Evolutionary conservation across 352 stramenopile species (phyloP).

Genomic region (Globisporangium okanoganense): DNA sequence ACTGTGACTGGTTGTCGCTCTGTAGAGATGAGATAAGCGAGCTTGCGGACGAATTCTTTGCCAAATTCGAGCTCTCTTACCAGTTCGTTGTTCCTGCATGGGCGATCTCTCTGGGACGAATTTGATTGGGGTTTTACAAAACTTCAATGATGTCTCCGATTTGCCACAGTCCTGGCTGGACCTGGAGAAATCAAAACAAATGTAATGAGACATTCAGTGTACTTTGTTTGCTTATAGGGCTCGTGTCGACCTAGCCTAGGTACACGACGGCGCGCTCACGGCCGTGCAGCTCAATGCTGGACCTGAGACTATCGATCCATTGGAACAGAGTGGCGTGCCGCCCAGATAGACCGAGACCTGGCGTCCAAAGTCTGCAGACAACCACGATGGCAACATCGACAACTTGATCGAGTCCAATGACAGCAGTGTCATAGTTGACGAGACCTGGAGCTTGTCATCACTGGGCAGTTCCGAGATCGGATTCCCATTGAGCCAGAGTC

Average conservation of each 20-base stretch:
- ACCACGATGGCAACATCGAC: not conserved
- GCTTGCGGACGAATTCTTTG: conserved; percentile 3
- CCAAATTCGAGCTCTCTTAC: not conserved
- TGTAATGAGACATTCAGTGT: too few species aligned
- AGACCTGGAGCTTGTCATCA: not conserved
- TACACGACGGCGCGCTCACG: not conserved
- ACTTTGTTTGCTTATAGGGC: not conserved
- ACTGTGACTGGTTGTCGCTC: conserved; percentile 11
- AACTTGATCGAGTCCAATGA: conserved; percentile 4
- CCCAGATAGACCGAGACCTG: not conserved
- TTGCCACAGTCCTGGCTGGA: not conserved
- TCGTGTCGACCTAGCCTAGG: not conserved
- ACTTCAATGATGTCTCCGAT: not conserved
- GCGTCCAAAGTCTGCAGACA: not conserved
- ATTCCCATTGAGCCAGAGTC: conserved; percentile 7
- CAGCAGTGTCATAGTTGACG: not conserved
- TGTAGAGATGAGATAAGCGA: conserved; percentile 1
- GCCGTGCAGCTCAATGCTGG: not conserved
- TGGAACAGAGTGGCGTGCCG: not conserved
- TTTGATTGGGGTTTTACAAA: not conserved
- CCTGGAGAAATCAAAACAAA: not conserved
- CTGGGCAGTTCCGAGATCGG: not conserved
- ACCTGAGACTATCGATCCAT: not conserved
- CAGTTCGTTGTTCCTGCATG: conserved; percentile 11
- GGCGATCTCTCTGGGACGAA: conserved; percentile 5